Percentiles rank a stretch among this genome's conserved stretches.
These are phyloP conservation scores for Balakata baccata DNA, from an alignment of 345 rosid genomes.

Conservation along the genomic window DNA sequence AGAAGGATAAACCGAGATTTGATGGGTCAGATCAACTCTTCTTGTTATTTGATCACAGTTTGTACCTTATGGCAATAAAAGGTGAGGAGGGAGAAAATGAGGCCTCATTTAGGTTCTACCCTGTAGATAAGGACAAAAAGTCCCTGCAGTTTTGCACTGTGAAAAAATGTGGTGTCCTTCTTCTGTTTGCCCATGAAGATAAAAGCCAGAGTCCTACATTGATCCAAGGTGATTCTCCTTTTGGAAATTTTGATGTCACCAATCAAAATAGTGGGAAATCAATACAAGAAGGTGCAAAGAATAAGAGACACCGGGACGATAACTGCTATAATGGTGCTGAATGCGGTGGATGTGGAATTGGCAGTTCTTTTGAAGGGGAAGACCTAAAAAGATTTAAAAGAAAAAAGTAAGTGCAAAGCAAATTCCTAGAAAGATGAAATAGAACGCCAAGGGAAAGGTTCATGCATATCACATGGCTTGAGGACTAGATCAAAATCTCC, in stretches of 20 bases:
- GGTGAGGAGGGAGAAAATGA: not conserved
- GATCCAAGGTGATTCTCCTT: not conserved
- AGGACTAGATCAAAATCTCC: not conserved
- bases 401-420: not conserved
- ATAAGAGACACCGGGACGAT: not conserved
- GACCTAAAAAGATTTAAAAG: not conserved
- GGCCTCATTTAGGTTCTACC: not conserved
- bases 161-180: not conserved
- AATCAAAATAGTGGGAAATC: not conserved
- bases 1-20: not conserved
- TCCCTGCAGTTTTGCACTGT: not conserved
- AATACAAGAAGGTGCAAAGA: not conserved
- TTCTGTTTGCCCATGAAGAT: not conserved
- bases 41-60: not conserved
- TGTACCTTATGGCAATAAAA: not conserved
- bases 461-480: no score
- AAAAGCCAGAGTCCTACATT: not conserved
- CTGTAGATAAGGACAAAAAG: not conserved
- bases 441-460: not conserved
- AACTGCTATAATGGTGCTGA: not conserved
- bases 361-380: not conserved
- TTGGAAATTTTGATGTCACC: not conserved
- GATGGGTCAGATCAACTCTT: not conserved
- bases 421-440: not conserved
- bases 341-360: not conserved